A percentile compares a stretch with the other conserved stretches of the same genome.
phyloP scores from a whole-genome alignment of 768 basidiomycete species.

The Leccinum pellstonianum region DNA sequence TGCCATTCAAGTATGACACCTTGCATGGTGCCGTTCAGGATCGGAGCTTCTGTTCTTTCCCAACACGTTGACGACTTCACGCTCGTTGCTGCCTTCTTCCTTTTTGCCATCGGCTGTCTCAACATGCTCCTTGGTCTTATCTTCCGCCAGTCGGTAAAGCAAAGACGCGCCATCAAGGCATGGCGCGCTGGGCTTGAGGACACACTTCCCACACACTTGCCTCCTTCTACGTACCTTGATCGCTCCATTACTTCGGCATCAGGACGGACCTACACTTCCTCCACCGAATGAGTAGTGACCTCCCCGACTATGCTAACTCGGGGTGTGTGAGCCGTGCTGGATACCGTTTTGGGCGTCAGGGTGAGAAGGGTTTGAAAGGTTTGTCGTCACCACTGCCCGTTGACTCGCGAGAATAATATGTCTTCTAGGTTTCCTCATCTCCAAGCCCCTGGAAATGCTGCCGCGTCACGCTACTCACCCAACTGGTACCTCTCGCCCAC shows the following conservation, averaged over 20 bases:
- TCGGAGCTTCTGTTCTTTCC: too few species aligned
- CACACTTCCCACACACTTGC: constrained; percentile 48
- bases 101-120: too few species aligned
- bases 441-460: constrained; percentile 59
- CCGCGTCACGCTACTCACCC: constrained; percentile 54
- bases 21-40: not conserved
- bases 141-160: too few species aligned
- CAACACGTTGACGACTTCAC: too few species aligned
- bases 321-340: constrained; percentile 42
- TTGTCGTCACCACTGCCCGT: constrained; percentile 12
- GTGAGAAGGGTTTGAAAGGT: constrained; percentile 67
- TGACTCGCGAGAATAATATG: constrained; percentile 4
- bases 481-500: constrained; percentile 28
- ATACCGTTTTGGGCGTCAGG: constrained; percentile 79
- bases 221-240: constrained; percentile 20
- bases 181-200: constrained; percentile 58
- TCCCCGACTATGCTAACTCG: constrained; percentile 21
- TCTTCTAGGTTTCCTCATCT: constrained; percentile 50
- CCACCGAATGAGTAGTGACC: constrained; percentile 23
- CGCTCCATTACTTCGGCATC: constrained; percentile 26
- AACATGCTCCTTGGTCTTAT: too few species aligned
- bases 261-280: constrained; percentile 25
- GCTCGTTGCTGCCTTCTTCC: too few species aligned
- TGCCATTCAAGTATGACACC: constrained; percentile 46
- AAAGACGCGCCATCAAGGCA: constrained; percentile 58